Evolutionary conservation across 1,284 basidiomycete species (phyloP), one percentile per base, ranked within the genome.

Genomic region (Pascua guehoae): DNA sequence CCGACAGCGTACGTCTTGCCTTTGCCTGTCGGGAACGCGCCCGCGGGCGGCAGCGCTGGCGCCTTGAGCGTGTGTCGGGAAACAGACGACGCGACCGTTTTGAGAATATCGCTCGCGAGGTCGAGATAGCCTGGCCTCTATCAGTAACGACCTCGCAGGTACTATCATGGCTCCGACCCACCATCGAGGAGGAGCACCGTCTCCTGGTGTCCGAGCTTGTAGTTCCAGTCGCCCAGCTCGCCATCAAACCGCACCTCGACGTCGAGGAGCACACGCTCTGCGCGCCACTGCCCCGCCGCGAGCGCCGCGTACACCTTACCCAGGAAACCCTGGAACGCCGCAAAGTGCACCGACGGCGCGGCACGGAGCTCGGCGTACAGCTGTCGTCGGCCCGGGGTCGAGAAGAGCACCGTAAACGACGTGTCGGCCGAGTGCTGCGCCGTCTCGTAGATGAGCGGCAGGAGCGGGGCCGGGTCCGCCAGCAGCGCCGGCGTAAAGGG

Each of bases 191-290:
- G 37, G 12, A 67, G 40, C 16, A 69, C 54, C 3, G 40, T 44
- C 9, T 60, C 54, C 17, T 55, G 55, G 3, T 18, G 37, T 4
- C 50, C 58, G 37, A 64, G n/a, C 57, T 64, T 68, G 49, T 57
- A 43, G n/a, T 14, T 47, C 62, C 58, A 63, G 43, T 61, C 51
- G 41, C 66, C 67, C 12, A 51, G 59, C 57, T 73, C 67, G 14
- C 70, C 73, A 24, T 70, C 66, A 52, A 77, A 74, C 16, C 63
- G 61, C 24, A 77, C 72, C 54, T 76, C 75, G 11, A 77, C 73
- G 43, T 71, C 62, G 62, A 71, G 61, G 58, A 74, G 54, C 10
- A 76, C 61, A 49, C 66, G 70, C 15, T 64, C 73, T 4, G 59
- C 53, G 5, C 51, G 56, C 66, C 71, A 71, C 51, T 74, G 72